Percentiles rank a stretch among this genome's conserved stretches.
Evolutionary conservation across 352 stramenopile genomes (phyloP).

Genomic region (Globisporangium spiculum): DNA sequence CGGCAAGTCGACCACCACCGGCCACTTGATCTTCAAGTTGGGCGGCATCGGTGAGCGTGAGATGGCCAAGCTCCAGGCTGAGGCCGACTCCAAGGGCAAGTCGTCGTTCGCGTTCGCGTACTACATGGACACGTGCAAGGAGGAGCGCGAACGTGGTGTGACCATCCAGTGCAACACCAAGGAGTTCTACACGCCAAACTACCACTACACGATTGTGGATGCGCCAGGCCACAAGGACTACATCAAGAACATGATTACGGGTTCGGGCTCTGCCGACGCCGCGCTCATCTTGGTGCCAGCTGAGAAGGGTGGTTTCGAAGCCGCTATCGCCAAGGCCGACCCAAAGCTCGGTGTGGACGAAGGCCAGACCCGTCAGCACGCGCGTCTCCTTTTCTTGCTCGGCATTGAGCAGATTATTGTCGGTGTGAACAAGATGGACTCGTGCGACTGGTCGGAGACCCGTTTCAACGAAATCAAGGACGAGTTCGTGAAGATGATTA

Average conservation of each 20-base stretch:
- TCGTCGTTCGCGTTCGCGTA: constrained; percentile 98
- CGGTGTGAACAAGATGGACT: constrained; percentile 86
- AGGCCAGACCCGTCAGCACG: constrained; percentile 96
- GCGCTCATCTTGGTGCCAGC: constrained; percentile 95
- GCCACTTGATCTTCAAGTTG: constrained; percentile 99
- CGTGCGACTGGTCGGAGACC: constrained; percentile 57
- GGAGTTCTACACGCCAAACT: constrained; percentile 98
- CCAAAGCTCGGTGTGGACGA: constrained; percentile 4
- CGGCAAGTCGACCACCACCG: constrained; percentile 98
- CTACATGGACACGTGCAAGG: constrained; percentile 98
- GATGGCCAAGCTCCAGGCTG: constrained; percentile 99
- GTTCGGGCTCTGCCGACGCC: constrained; percentile 96
- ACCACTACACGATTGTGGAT: constrained; percentile 98
- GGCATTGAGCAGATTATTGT: constrained; percentile 97
- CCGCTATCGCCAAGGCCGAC: constrained; percentile 89
- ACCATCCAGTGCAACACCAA: constrained; percentile 98
- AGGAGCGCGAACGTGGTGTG: constrained; percentile 97
- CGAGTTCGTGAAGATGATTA: constrained; percentile 78
- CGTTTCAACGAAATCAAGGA: constrained; percentile 85
- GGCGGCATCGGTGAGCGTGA: constrained; percentile 98
- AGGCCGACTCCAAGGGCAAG: constrained; percentile 96
- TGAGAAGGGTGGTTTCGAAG: constrained; percentile 92
- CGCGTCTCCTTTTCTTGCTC: constrained; percentile 94
- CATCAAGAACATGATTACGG: constrained; percentile 99
- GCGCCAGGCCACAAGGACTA: constrained; percentile 97